A percentile compares a stretch with the other conserved stretches of the same genome.
phyloP scores from a whole-genome alignment of 1,139 yeast genomes.

The Pichia sp. region DNA sequence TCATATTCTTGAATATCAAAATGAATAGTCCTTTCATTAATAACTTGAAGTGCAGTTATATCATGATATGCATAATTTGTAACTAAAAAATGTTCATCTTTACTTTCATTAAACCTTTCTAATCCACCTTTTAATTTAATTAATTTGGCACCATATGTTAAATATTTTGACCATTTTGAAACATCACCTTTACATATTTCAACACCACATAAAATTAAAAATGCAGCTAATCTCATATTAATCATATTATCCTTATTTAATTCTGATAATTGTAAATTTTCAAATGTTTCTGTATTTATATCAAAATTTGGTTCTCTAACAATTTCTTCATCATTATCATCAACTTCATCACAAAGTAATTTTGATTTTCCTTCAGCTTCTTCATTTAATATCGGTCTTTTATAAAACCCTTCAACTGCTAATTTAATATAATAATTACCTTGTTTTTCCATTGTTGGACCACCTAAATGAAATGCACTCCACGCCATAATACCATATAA shows the following conservation, averaged over 20 bases:
- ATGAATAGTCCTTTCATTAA: constrained; percentile 49
- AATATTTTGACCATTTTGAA: constrained; percentile 56
- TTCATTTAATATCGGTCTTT: constrained; percentile 25
- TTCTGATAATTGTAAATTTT: constrained; percentile 10
- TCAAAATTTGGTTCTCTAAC: constrained; percentile 14
- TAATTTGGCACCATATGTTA: constrained; percentile 56
- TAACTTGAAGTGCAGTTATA: constrained; percentile 54
- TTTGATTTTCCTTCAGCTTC: constrained; percentile 17
- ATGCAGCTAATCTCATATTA: constrained; percentile 52
- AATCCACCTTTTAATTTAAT: constrained; percentile 55
- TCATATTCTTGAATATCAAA: constrained; percentile 55
- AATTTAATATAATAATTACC: constrained; percentile 41
- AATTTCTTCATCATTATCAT: constrained; percentile 21
- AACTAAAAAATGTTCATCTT: constrained; percentile 63
- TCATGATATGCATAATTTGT: constrained; percentile 84
- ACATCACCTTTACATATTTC: constrained; percentile 76
- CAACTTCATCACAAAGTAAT: constrained; percentile 16
- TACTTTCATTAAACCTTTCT: constrained; percentile 39
- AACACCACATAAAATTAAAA: constrained; percentile 62
- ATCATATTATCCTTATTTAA: constrained; percentile 24
- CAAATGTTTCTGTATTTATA: constrained; percentile 6
- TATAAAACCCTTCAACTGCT: constrained; percentile 41
- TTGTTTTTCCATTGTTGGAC: constrained; percentile 32
- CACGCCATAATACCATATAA: constrained; percentile 67
- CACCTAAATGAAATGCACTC: constrained; percentile 64